A percentile compares a stretch with the other conserved stretches of the same genome.
phyloP scores from a whole-genome alignment of 768 basidiomycete species.

The Fomitopsis pulvina region DNA sequence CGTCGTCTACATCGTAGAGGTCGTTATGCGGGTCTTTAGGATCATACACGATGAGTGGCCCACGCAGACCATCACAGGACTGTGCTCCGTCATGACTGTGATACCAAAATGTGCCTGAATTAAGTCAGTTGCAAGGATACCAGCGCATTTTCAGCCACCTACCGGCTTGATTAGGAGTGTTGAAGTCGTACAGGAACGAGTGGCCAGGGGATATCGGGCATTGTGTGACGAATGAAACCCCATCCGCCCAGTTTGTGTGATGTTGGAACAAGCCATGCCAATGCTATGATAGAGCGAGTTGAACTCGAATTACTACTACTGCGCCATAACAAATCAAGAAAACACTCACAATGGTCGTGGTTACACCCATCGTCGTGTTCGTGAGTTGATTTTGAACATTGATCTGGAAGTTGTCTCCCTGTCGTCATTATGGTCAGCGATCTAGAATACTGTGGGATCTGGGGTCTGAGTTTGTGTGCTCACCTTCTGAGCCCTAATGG shows the following conservation, averaged over 20 bases:
- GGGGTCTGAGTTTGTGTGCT: not conserved
- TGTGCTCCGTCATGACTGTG: slow-evolving; percentile 38
- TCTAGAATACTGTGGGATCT: not conserved
- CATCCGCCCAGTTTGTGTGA: slow-evolving; percentile 39
- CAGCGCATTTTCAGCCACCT: not conserved
- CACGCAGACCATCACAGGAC: slow-evolving; percentile 36
- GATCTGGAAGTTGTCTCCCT: slow-evolving; percentile 20
- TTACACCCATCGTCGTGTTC: slow-evolving; percentile 12
- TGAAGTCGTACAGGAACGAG: slow-evolving; percentile 36
- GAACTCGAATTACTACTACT: not conserved
- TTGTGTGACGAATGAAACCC: slow-evolving; percentile 39
- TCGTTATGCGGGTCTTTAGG: slow-evolving; percentile 21
- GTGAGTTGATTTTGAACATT: slow-evolving; percentile 19
- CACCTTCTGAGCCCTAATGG: slow-evolving; percentile 19
- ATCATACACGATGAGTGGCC: slow-evolving; percentile 26
- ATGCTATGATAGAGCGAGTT: slow-evolving; percentile 13
- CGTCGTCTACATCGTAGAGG: slow-evolving; percentile 25
- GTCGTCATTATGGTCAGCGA: not conserved
- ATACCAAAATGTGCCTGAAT: slow-evolving; percentile 28
- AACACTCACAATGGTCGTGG: slow-evolving; percentile 16
- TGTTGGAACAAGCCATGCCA: slow-evolving; percentile 49
- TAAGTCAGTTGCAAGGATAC: not conserved
- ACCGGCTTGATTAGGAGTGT: slow-evolving; percentile 21
- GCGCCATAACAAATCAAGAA: not conserved
- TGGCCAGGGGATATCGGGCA: slow-evolving; percentile 29